These are phyloP conservation scores for Lentinula sp. DNA, from an alignment of 768 basidiomycete species.

Conservation along the genomic window DNA sequence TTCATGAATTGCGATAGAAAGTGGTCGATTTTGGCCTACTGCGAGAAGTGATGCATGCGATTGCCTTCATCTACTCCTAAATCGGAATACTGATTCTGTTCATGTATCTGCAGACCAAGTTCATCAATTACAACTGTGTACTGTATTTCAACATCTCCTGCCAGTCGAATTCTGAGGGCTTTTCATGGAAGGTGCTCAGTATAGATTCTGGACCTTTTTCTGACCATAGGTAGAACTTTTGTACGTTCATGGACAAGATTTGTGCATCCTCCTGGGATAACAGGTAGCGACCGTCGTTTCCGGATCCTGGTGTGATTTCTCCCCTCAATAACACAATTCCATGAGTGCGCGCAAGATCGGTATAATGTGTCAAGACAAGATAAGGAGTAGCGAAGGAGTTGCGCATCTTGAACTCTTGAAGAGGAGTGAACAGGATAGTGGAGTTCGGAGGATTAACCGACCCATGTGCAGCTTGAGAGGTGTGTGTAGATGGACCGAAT, in stretches of 20 bases:
- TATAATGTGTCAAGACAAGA: constrained; percentile 86
- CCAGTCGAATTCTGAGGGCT: constrained; percentile 77
- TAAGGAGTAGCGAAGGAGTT: constrained; percentile 86
- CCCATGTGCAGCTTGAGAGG: constrained; percentile 14
- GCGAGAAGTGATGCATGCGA: too few relatives aligned
- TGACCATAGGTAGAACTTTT: constrained; percentile 80
- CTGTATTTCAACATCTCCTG: constrained; percentile 56
- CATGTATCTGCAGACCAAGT: too few relatives aligned
- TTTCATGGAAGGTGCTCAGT: constrained; percentile 70
- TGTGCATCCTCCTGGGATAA: constrained; percentile 82
- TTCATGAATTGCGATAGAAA: too few relatives aligned
- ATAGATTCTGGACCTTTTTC: constrained; percentile 30
- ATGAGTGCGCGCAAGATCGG: constrained; percentile 78
- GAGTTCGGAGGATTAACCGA: constrained; percentile 46
- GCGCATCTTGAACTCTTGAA: constrained; percentile 89
- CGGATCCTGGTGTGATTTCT: constrained; percentile 71
- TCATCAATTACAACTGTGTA: constrained; percentile 20
- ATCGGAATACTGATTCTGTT: too few relatives aligned
- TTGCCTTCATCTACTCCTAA: too few relatives aligned
- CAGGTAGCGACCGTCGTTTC: constrained; percentile 43
- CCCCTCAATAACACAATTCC: constrained; percentile 83
- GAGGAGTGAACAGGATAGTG: constrained; percentile 86
- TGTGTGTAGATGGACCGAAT: constrained; percentile 30
- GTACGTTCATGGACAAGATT: constrained; percentile 68
- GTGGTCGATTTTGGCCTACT: too few relatives aligned